Evolutionary conservation across 2,329 filamentous ascomycete species (phyloP), one percentile per base, ranked within the genome.

Genomic region (Raffaelea ambrosiae): DNA sequence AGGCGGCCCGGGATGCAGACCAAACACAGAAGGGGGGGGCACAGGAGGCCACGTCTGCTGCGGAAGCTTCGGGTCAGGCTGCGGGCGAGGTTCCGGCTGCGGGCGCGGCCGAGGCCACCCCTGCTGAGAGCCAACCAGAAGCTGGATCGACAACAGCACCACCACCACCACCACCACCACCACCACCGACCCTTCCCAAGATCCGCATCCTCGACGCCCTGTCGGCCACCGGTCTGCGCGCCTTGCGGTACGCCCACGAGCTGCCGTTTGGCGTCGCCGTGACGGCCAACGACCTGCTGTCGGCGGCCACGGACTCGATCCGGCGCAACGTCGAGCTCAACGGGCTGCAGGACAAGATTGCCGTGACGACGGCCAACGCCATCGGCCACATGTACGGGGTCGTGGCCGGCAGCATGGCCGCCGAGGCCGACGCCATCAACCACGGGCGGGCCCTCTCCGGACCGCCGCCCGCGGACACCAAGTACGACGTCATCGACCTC

Each of bases 201-300:
- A 91, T 95, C 59, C 84, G 81, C n/a, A 91, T 98, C 36, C 79
- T 98, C 9, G 93, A 98, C 65, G 93, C 93, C 0, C 76, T 98
- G 5, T 98, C 93, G 10, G 93, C 93, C 1, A 95, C 90, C 3
- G 93, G 93, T 21, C 76, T 98, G 5, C 83, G 93, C 53, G 93
- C 93, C 5, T 67, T 98, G 39, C 84, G 93, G 51, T 98, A 97
- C 64, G 87, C 88, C 1, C 84, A 89, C 56, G 93, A 98, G 61
- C 80, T 98, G 22, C 88, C 93, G 0, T 88, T 90, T 55, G 76
- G 81, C 14, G 93, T 88, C 3, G 80, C 79, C 0, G 75, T 95
- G 38, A 91, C 88, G 5, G 88, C 90, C 31, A 98, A 98, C 63
- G 93, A 98, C 59, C 76, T 97, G 48, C 88, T 88, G 2, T 67